A percentile compares a stretch with the other conserved stretches of the same genome.
Evolutionary conservation across 2,329 filamentous ascomycete genomes (phyloP).

Genomic region (Aureobasidium sp.): DNA sequence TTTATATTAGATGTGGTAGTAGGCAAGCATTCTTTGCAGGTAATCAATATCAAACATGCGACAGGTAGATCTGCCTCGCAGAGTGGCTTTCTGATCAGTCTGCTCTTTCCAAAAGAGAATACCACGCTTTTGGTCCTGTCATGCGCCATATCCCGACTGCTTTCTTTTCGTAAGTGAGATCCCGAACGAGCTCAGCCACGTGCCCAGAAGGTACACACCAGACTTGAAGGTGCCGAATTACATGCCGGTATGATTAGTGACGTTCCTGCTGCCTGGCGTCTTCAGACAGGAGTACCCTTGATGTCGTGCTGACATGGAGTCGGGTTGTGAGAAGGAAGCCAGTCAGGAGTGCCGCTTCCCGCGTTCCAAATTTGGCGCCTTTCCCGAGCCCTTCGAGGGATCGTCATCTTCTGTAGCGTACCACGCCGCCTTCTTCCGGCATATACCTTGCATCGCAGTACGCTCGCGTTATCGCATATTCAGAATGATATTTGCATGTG

Average conservation of each 20-base stretch:
- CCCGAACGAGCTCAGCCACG: background rate
- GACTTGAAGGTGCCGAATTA: background rate
- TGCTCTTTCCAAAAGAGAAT: background rate
- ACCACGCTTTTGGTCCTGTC: background rate
- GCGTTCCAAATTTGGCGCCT: background rate
- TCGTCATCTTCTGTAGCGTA: background rate
- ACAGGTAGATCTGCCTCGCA: background rate
- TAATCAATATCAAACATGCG: background rate
- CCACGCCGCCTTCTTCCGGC: background rate
- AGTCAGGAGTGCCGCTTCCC: background rate
- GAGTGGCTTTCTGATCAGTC: background rate
- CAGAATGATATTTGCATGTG: background rate
- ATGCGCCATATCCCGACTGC: background rate
- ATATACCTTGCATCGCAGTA: conserved; percentile 4
- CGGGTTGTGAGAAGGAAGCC: background rate
- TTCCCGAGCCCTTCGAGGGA: background rate
- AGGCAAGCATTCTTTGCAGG: background rate
- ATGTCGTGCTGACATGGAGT: background rate
- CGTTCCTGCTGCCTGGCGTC: background rate
- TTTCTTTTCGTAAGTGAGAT: background rate
- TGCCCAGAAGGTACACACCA: background rate
- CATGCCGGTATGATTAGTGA: background rate
- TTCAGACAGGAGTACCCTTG: background rate
- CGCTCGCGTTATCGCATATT: background rate
- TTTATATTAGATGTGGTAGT: background rate